phyloP scores from a whole-genome alignment of 495 filamentous ascomycete genomes.

The Penicillium steckii region DNA sequence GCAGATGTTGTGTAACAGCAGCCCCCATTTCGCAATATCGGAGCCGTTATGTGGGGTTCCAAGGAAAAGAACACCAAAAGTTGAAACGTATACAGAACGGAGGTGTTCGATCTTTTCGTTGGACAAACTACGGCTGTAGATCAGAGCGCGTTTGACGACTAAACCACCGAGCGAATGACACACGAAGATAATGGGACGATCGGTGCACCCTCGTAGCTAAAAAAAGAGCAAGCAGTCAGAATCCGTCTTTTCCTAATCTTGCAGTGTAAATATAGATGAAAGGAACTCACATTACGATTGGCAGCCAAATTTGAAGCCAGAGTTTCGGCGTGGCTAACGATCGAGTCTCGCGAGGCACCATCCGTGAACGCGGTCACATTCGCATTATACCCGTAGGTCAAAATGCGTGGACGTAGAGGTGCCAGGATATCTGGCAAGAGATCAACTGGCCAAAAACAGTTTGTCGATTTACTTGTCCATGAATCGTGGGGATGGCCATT shows the following conservation, averaged over 20 bases:
- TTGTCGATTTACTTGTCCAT: conserved; percentile 66
- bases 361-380: conserved; percentile 67
- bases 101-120: conserved; percentile 68
- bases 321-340: conserved; percentile 83
- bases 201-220: conserved; percentile 52
- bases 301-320: conserved; percentile 60
- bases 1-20: conserved; percentile 71
- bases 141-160: conserved; percentile 71
- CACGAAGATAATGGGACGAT: conserved; percentile 80
- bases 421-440: conserved; percentile 66
- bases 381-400: conserved; percentile 85
- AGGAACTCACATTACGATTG: conserved; percentile 53
- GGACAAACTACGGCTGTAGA: conserved; percentile 61
- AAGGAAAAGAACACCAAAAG: conserved; percentile 81
- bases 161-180: conserved; percentile 83
- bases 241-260: background rate
- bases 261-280: background rate
- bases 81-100: conserved; percentile 78
- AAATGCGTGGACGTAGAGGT: conserved; percentile 61
- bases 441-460: conserved; percentile 74
- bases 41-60: conserved; percentile 86
- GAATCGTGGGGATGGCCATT: conserved; percentile 75
- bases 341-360: conserved; percentile 65
- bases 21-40: conserved; percentile 74
- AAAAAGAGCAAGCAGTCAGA: background rate